phyloP scores from a whole-genome alignment of 768 basidiomycete species.

The Kwoniella sp. region DNA sequence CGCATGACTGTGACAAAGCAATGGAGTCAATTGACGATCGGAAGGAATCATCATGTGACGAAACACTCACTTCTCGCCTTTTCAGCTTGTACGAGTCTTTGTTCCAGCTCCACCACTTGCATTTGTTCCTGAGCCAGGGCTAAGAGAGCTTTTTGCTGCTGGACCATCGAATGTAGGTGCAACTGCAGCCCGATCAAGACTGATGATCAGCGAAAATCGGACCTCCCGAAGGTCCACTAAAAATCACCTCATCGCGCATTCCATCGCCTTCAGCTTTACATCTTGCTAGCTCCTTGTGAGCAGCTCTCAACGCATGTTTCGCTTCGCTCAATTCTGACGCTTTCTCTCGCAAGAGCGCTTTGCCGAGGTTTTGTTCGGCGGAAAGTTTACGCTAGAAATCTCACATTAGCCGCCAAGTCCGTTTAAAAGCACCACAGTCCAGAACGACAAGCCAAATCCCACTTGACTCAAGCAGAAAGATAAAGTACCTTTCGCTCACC shows the following conservation, averaged over 20 bases:
- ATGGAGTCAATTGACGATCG: background rate
- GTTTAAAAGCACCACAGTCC: too few species aligned
- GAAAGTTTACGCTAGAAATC: conserved; percentile 11
- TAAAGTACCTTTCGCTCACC: conserved; percentile 27
- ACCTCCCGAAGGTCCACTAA: background rate
- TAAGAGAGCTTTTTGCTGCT: conserved; percentile 45
- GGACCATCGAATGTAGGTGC: conserved; percentile 34
- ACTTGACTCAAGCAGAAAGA: too few species aligned
- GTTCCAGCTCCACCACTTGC: conserved; percentile 46
- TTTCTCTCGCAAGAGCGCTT: conserved; percentile 5
- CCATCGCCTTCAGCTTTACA: conserved; percentile 36
- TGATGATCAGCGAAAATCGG: background rate
- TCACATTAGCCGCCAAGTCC: background rate
- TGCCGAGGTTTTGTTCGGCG: conserved; percentile 10
- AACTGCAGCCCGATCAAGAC: conserved; percentile 22
- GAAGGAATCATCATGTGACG: too few species aligned
- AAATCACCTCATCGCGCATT: conserved; percentile 47
- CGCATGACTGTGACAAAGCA: conserved; percentile 38
- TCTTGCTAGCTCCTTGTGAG: conserved; percentile 32
- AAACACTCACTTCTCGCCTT: conserved; percentile 35
- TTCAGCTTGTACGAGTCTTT: conserved; percentile 39
- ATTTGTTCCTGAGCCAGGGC: conserved; percentile 46
- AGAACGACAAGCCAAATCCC: background rate
- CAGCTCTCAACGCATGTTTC: background rate
- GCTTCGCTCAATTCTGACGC: conserved; percentile 7